These are phyloP conservation scores for Rubia balearica DNA, from an alignment of 305 asterid genomes.

Conservation along the genomic window DNA sequence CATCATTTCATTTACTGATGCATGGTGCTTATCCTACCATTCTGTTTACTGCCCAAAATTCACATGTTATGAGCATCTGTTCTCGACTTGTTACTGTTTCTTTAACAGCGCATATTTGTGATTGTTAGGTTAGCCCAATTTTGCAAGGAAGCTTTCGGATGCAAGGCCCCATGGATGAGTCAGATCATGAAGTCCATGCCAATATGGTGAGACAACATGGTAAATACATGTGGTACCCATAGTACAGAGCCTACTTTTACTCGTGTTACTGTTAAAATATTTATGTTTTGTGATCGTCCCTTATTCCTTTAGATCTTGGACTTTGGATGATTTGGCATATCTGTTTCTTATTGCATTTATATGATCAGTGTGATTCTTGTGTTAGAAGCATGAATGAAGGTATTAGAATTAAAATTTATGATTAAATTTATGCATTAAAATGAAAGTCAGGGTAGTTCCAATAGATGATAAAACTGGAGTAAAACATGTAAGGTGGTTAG, in stretches of 20 bases:
- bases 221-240: constrained; percentile 23
- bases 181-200: constrained; percentile 37
- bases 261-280: not conserved
- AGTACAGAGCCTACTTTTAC: not conserved
- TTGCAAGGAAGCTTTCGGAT: constrained; percentile 44
- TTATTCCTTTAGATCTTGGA: not conserved
- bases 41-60: no score
- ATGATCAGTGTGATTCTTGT: not conserved
- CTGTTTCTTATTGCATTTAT: not conserved
- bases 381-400: not conserved
- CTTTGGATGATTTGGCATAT: not conserved
- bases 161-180: constrained; percentile 50
- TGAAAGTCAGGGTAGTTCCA: not conserved
- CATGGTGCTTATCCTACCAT: not conserved
- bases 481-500: not conserved
- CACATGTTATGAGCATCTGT: not conserved
- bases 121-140: constrained; percentile 44
- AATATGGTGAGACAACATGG: constrained; percentile 68
- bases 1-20: not conserved
- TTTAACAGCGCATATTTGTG: constrained; percentile 8
- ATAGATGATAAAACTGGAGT: not conserved
- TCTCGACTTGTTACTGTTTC: constrained; percentile 12
- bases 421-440: not conserved
- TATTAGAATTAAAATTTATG: no score
- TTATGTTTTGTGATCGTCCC: not conserved